phyloP scores from a whole-genome alignment of 1,139 yeast genomes.

The Petasospora rhodanensis region DNA sequence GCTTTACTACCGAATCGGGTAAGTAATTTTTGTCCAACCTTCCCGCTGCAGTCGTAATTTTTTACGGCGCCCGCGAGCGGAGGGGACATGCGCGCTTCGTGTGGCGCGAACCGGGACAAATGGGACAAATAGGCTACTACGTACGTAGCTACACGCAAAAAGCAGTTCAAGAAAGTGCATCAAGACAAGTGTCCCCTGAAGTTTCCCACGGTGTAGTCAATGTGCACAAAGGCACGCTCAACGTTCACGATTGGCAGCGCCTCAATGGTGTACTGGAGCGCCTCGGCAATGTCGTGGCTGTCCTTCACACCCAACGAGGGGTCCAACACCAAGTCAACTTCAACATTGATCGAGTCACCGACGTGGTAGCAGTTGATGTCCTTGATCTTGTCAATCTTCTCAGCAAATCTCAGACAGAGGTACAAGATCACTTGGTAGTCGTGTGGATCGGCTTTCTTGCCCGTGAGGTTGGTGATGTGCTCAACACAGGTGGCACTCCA shows the following conservation, averaged over 20 bases:
- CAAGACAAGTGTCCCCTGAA: constrained; percentile 21
- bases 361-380: constrained; percentile 71
- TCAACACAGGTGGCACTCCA: constrained; percentile 66
- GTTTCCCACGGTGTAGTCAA: constrained; percentile 46
- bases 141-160: neutral
- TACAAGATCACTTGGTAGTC: constrained; percentile 67
- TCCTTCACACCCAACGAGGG: constrained; percentile 49
- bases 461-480: constrained; percentile 71
- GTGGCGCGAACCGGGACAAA: too few relatives aligned
- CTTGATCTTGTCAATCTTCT: constrained; percentile 59
- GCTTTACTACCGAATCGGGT: too few relatives aligned
- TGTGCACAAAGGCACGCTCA: constrained; percentile 78
- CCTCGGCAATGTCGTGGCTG: constrained; percentile 77
- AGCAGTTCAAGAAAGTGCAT: neutral
- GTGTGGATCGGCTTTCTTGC: constrained; percentile 60
- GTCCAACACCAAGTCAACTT: constrained; percentile 66
- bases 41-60: neutral
- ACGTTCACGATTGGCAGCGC: constrained; percentile 58
- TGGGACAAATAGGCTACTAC: neutral
- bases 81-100: too few relatives aligned
- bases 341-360: constrained; percentile 74
- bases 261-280: constrained; percentile 75
- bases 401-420: constrained; percentile 65
- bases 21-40: too few relatives aligned
- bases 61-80: neutral